Base-by-base conservation (phyloP, 108 stramenopile genomes). In the Fragilaria radians region DNA sequence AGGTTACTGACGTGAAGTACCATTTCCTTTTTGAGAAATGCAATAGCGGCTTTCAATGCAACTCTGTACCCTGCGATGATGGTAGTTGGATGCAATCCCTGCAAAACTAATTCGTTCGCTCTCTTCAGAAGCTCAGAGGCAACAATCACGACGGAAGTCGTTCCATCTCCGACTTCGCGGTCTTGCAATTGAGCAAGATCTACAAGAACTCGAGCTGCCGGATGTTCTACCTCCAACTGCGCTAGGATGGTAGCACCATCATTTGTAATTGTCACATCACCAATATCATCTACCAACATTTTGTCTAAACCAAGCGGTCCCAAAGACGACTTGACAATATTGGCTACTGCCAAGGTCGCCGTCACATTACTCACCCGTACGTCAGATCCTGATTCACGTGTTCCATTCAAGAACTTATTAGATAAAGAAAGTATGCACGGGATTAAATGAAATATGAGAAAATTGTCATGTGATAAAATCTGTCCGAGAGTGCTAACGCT, bases 231-330 rank as follows among this genome's bases (percentile, higher is more conserved):
- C 52, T 97, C 95, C 28, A 99, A 75, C 52, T 93, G 95, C 68
- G 94, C 81, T 58, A 99, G 70, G 61, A 99, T 99, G 24, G 99
- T 99, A 7, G 99, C 99, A 0, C 99, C 99, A 63, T 99, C 99
- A 63, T 99, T 99, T 50, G 99, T 99, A 60, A 99, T 98, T 33
- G 94, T 94, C 28, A 99, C 97, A 73, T 99, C 99, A 26, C 99
- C 99, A 42, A 97, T 93, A 58, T 94, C 92, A 62, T 97, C 96
- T 47, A 97, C 98, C 27, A 99, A 85, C 99, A 99, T 99, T 77
- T 99, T 99, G 68, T 99, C 99, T 34, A 99, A 83, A 17, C 99
- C 99, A 28, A 98, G 96, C 5, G 99, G 99, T 18, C 99, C 99
- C 46, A 99, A 80, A n/a, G 85, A 88, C 5, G 94, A 82, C 73